phyloP scores from a whole-genome alignment of 139 green algal species.

The Gonium pectorale region DNA sequence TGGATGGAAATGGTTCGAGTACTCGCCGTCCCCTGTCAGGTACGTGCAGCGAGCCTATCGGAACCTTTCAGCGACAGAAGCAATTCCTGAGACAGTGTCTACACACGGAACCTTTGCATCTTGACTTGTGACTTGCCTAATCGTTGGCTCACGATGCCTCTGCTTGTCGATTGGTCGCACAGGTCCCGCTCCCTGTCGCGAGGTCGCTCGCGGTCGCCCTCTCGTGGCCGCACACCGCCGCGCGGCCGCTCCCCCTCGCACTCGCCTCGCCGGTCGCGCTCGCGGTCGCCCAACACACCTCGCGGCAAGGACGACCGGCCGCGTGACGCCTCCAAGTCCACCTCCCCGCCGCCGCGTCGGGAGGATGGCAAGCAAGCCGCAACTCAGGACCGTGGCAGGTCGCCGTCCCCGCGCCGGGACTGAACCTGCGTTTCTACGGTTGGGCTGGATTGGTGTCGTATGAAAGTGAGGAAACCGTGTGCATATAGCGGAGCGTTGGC shows the following conservation, averaged over 20 bases:
- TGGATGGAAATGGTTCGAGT: constrained; percentile 70
- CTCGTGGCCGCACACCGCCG: constrained; percentile 12
- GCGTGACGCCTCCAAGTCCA: constrained; percentile 9
- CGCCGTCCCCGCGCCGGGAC: background rate
- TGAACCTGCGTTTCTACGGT: too few species aligned
- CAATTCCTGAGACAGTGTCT: background rate
- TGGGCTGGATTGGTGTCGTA: too few species aligned
- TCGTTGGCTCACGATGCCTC: too few species aligned
- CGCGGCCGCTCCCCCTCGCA: constrained; percentile 31
- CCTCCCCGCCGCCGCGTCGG: background rate
- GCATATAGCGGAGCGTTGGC: too few species aligned
- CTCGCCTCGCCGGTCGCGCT: constrained; percentile 1
- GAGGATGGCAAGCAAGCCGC: background rate
- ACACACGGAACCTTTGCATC: background rate
- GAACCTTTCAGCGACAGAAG: background rate
- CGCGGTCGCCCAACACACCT: constrained; percentile 25
- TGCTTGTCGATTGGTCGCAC: background rate
- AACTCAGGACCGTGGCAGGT: background rate
- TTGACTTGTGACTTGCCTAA: too few species aligned
- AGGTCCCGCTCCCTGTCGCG: background rate
- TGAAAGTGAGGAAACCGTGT: too few species aligned
- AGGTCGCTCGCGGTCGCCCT: background rate
- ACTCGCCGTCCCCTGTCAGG: constrained; percentile 33
- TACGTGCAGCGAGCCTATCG: background rate
- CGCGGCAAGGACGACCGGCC: constrained; percentile 36